Conservation (phyloP, 805 yeast genomes). For the Candida boidinii region DNA sequence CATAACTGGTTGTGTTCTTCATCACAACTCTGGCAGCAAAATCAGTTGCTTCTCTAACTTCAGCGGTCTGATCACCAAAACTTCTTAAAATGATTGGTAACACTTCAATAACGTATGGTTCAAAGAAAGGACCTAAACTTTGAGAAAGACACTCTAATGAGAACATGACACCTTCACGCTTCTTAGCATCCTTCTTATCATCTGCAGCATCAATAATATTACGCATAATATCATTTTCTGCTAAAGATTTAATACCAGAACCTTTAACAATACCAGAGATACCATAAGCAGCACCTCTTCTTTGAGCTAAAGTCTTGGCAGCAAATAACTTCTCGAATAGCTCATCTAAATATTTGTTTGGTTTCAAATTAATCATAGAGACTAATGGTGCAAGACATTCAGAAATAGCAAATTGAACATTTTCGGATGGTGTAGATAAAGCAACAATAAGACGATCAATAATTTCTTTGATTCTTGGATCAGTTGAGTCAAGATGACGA, state of each 20-base stretch:
- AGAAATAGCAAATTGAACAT: slow-evolving; percentile 82
- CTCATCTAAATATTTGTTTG: slow-evolving; percentile 45
- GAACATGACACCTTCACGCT: slow-evolving; percentile 82
- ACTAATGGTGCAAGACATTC: slow-evolving; percentile 83
- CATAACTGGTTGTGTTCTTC: slow-evolving; percentile 86
- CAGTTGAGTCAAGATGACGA: slow-evolving; percentile 63
- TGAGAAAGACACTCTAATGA: slow-evolving; percentile 80
- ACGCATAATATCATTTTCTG: slow-evolving; percentile 71
- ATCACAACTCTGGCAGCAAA: slow-evolving; percentile 81
- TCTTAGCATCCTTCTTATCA: slow-evolving; percentile 64
- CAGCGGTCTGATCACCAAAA: slow-evolving; percentile 77
- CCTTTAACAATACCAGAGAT: slow-evolving; percentile 92
- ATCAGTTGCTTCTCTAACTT: slow-evolving; percentile 85
- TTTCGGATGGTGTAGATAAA: slow-evolving; percentile 79
- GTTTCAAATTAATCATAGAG: slow-evolving; percentile 31
- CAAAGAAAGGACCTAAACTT: slow-evolving; percentile 69
- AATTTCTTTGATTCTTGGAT: slow-evolving; percentile 55
- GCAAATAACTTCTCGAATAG: slow-evolving; percentile 54
- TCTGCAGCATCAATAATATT: slow-evolving; percentile 76
- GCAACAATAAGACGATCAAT: slow-evolving; percentile 66
- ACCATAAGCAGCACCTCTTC: slow-evolving; percentile 96
- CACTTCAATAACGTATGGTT: slow-evolving; percentile 88
- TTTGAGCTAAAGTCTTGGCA: slow-evolving; percentile 37
- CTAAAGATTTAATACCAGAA: slow-evolving; percentile 69
- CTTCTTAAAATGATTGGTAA: slow-evolving; percentile 73